phyloP scores from a whole-genome alignment of 2,329 filamentous ascomycete genomes.

The Aspergillus calidoustus region DNA sequence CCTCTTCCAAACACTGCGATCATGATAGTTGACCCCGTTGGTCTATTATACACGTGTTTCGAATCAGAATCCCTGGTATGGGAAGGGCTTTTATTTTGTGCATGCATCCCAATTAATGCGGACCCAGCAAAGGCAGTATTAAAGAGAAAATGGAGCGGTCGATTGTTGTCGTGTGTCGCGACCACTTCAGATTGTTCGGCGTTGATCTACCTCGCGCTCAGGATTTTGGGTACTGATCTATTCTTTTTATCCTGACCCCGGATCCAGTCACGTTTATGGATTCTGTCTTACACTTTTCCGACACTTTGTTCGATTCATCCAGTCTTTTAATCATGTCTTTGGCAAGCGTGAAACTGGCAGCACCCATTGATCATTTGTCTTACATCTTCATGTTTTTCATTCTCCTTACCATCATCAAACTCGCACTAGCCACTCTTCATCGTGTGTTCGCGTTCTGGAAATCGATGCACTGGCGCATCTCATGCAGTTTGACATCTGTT shows the following conservation, averaged over 20 bases:
- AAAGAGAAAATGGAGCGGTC: slow-evolving; percentile 8
- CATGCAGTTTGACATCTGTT: slow-evolving; percentile 15
- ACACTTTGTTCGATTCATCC: slow-evolving; percentile 35
- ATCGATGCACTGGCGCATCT: slow-evolving; percentile 22
- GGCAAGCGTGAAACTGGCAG: slow-evolving; percentile 32
- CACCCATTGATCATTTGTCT: slow-evolving; percentile 34
- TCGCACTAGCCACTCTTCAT: slow-evolving; percentile 14
- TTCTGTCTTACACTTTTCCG: slow-evolving; percentile 22
- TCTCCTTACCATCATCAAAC: slow-evolving; percentile 19
- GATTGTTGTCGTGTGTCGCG: neutral
- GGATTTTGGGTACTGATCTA: slow-evolving; percentile 24
- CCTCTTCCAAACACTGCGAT: slow-evolving; percentile 5
- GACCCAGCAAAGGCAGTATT: slow-evolving; percentile 18
- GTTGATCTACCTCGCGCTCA: slow-evolving; percentile 28
- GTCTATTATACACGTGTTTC: slow-evolving; percentile 23
- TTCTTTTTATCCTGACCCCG: slow-evolving; percentile 13
- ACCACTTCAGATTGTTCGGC: slow-evolving; percentile 20
- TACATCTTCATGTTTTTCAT: slow-evolving; percentile 27
- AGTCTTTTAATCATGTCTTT: slow-evolving; percentile 32
- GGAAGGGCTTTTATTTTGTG: slow-evolving; percentile 19
- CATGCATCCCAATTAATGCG: slow-evolving; percentile 23
- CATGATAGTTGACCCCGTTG: slow-evolving; percentile 17
- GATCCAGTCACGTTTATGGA: slow-evolving; percentile 22
- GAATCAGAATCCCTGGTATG: slow-evolving; percentile 18
- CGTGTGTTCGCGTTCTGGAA: slow-evolving; percentile 22